Conservation (phyloP, 2,329 filamentous ascomycete genomes). For the Scortechinia acanthostroma region DNA sequence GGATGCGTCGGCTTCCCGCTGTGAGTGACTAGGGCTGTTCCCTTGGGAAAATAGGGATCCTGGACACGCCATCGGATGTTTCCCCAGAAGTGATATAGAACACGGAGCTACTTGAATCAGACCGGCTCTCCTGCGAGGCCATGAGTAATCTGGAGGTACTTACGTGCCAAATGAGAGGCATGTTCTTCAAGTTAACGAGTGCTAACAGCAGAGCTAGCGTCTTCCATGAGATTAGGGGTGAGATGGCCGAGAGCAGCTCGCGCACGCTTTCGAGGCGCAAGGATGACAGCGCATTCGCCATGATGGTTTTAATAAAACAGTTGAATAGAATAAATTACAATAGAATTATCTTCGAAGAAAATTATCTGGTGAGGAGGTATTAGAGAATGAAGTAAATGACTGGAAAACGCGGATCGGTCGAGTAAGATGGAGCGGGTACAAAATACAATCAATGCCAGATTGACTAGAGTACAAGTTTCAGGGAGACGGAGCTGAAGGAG, state of each 20-base stretch:
- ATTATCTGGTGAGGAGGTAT: too few relatives aligned
- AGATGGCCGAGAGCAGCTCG: not conserved
- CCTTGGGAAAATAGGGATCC: not conserved
- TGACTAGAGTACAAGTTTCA: too few relatives aligned
- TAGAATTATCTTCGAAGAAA: too few relatives aligned
- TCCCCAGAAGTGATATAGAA: slow-evolving; percentile 30
- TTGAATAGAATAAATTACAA: too few relatives aligned
- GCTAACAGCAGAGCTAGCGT: not conserved
- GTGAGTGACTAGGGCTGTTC: slow-evolving; percentile 11
- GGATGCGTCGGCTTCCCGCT: slow-evolving; percentile 27
- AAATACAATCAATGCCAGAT: too few relatives aligned
- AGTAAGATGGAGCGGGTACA: too few relatives aligned
- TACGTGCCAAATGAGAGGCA: slow-evolving; percentile 57
- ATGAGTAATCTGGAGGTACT: slow-evolving; percentile 15
- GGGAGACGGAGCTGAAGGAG: too few relatives aligned
- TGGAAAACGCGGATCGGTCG: too few relatives aligned
- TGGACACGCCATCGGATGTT: slow-evolving; percentile 17
- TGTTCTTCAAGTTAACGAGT: slow-evolving; percentile 43
- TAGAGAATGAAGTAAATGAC: too few relatives aligned
- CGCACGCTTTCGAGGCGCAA: not conserved
- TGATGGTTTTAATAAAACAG: too few relatives aligned
- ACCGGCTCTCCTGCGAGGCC: not conserved
- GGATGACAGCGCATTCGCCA: too few relatives aligned
- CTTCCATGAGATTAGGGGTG: not conserved
- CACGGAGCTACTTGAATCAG: slow-evolving; percentile 13